Evolutionary conservation across 345 rosid species (phyloP).

Genomic region (Rhodamnia argentea): DNA sequence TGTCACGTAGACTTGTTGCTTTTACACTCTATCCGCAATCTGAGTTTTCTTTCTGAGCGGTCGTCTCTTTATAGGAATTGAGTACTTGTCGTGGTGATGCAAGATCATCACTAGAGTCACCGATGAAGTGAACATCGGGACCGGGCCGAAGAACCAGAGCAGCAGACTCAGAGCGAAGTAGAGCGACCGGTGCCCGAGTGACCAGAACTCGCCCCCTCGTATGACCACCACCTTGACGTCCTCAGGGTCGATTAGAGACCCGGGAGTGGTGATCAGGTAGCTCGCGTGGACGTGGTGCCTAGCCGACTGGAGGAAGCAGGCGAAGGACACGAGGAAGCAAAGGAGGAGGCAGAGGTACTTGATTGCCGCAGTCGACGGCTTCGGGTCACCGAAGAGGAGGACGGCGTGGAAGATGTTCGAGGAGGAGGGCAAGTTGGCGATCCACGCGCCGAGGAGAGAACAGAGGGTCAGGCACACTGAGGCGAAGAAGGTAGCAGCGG

Average conservation of each 20-base stretch:
- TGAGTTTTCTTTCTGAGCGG: neutral
- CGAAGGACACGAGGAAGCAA: slow-evolving; percentile 56
- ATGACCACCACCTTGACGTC: slow-evolving; percentile 33
- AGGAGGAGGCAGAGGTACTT: slow-evolving; percentile 53
- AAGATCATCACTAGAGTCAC: slow-evolving; percentile 36
- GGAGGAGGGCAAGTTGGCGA: slow-evolving; percentile 35
- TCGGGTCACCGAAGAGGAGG: slow-evolving; percentile 54
- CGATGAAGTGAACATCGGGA: slow-evolving; percentile 62
- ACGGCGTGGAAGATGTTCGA: slow-evolving; percentile 21
- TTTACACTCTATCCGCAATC: neutral
- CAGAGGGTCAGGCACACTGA: slow-evolving; percentile 62
- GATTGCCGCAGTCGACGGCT: slow-evolving; percentile 40
- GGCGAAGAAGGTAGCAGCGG: slow-evolving; percentile 54
- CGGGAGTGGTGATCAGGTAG: slow-evolving; percentile 57
- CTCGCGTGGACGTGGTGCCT: slow-evolving; percentile 53
- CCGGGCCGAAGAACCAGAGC: slow-evolving; percentile 80
- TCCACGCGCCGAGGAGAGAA: slow-evolving; percentile 77
- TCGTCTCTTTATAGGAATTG: neutral
- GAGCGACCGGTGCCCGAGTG: slow-evolving; percentile 58
- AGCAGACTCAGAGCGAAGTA: slow-evolving; percentile 61
- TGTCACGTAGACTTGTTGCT: neutral
- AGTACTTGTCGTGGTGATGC: slow-evolving; percentile 22
- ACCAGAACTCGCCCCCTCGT: slow-evolving; percentile 75
- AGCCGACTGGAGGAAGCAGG: slow-evolving; percentile 61
- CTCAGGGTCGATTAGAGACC: slow-evolving; percentile 5